Evolutionary conservation across 2,329 filamentous ascomycete species (phyloP).

Genomic region (Colletotrichum lindemuthianum): DNA sequence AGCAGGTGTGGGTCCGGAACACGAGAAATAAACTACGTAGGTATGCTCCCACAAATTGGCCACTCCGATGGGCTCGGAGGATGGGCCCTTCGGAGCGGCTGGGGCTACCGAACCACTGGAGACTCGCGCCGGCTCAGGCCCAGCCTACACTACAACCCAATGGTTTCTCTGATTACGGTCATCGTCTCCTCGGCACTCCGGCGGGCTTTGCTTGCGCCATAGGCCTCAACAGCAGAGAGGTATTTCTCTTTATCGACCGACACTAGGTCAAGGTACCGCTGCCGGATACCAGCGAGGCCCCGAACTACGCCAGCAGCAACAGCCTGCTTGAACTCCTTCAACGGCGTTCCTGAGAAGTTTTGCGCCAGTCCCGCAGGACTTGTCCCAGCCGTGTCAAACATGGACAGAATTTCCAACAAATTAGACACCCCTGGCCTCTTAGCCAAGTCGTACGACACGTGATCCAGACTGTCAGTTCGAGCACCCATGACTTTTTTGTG

Average conservation of each 20-base stretch:
- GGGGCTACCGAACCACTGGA: no score
- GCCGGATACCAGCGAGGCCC: constrained; percentile 64
- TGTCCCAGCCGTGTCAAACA: constrained; percentile 64
- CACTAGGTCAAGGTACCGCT: constrained; percentile 65
- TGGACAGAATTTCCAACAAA: constrained; percentile 80
- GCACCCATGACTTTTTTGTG: constrained; percentile 75
- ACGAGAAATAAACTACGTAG: no score
- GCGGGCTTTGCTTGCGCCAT: constrained; percentile 70
- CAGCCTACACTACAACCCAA: constrained; percentile 54
- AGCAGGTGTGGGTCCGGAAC: no score
- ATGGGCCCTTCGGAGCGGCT: no score
- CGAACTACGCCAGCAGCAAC: constrained; percentile 67
- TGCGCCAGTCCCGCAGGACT: constrained; percentile 53
- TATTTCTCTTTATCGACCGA: constrained; percentile 57
- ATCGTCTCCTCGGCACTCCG: constrained; percentile 69
- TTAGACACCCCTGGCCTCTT: constrained; percentile 86
- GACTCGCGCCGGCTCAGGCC: not conserved
- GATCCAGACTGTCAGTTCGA: constrained; percentile 76
- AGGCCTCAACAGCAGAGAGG: constrained; percentile 65
- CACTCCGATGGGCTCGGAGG: no score
- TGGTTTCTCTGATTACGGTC: constrained; percentile 59
- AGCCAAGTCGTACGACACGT: constrained; percentile 77
- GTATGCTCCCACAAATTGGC: no score
- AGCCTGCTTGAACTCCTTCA: constrained; percentile 56
- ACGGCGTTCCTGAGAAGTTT: constrained; percentile 49